Base-by-base conservation (phyloP, 352 stramenopile genomes). In the Phytophthora ohioensis region DNA sequence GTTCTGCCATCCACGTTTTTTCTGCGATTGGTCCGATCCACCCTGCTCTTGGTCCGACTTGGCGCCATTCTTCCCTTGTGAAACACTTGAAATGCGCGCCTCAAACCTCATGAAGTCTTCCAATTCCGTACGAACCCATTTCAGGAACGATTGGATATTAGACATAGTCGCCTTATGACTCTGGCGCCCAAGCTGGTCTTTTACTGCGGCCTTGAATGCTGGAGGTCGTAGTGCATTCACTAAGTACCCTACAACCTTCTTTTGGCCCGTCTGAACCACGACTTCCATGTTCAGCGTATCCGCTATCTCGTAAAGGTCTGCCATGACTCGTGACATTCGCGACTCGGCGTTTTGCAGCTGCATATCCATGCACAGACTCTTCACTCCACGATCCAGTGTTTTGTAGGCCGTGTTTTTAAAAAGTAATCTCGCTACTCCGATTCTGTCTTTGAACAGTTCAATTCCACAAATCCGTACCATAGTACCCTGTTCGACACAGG, bases 81-180 rank as follows among this genome's bases (percentile, higher is more conserved):
- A 9, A 46, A 8, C 34, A 34, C 34, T 17, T 2, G 9, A 12
- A 10, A 58, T 59, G n/a, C 39, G 21, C 1, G 34, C 61, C 12
- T 69, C 43, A 54, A 66, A 66, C 11, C 38, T 17, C 58, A 66
- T 66, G 11, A 66, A 66, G 1, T 27, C 27, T 17, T 66, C 58
- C 30, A 57, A 17, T 4, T 58, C 58, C 0, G 5, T 34, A n/a
- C 45, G 45, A 35, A 34, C n/a, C 45, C 45, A 52, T 52, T 52
- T 34, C 45, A 52, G 5, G 5, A 52, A 35, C 1, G 2, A 3
- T 3, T 35, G 45, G 45, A 52, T 52, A 52, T 52, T 52, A n/a
- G 45, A 34, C 17, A 34, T 52, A 35, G 45, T 35, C 5, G 2
- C 5, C 27, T 13, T 52, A 17, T 52, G 45, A 1, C 17, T 52